These are phyloP conservation scores for Seiridium cupressi DNA, from an alignment of 2,329 filamentous ascomycete genomes.

Conservation along the genomic window DNA sequence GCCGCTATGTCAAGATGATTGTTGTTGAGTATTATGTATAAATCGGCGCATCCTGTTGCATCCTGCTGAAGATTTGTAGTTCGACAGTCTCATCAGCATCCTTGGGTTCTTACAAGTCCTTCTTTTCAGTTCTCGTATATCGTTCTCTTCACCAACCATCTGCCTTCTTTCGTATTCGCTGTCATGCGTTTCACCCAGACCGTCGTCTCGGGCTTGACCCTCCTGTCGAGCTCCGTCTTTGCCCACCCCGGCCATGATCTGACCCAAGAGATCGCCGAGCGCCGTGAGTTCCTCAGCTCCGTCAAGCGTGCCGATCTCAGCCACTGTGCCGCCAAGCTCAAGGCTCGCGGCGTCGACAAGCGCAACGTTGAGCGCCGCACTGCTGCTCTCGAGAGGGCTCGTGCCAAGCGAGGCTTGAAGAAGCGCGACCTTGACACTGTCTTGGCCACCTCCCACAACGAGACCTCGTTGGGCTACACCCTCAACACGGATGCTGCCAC, in stretches of 20 bases:
- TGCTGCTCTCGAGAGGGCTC: conserved; percentile 30
- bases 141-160: not conserved
- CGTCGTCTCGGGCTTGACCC: conserved; percentile 17
- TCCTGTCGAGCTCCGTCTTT: conserved; percentile 13
- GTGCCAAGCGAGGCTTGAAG: conserved; percentile 12
- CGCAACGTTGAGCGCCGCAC: conserved; percentile 44
- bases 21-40: not conserved
- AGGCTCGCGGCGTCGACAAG: conserved; percentile 42
- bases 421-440: conserved; percentile 31
- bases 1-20: not conserved
- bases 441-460: conserved; percentile 20
- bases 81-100: not conserved
- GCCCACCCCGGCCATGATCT: conserved; percentile 51
- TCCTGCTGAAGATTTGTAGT: too few species aligned
- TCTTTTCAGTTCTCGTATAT: not conserved
- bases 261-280: conserved; percentile 46
- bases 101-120: not conserved
- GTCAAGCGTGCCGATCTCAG: conserved; percentile 39
- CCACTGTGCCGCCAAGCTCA: conserved; percentile 46
- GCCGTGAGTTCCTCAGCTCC: conserved; percentile 41
- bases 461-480: conserved; percentile 31
- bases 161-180: not conserved
- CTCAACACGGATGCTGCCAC: conserved; percentile 27
- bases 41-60: not conserved
- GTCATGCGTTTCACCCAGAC: conserved; percentile 23